Evolutionary conservation across 345 rosid species (phyloP).

Genomic region (Brassica carinata): DNA sequence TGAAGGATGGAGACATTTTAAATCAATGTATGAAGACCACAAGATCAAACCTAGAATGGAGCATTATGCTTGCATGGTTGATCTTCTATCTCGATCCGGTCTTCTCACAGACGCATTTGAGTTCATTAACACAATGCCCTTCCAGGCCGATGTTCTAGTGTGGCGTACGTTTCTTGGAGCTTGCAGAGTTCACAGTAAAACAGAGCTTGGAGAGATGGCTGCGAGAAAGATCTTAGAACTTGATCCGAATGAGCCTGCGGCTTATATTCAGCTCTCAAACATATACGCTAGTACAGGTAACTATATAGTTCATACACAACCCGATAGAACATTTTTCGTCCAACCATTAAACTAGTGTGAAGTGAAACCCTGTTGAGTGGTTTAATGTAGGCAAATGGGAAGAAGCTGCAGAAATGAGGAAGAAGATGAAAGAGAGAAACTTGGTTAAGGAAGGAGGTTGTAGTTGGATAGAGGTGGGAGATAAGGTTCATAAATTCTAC

Average conservation of each 20-base stretch:
- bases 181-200: constrained; percentile 59
- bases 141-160: constrained; percentile 51
- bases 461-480: constrained; percentile 76
- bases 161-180: constrained; percentile 84
- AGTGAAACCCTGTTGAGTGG: background rate
- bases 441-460: constrained; percentile 77
- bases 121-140: constrained; percentile 62
- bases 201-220: constrained; percentile 58
- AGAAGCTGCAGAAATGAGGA: constrained; percentile 54
- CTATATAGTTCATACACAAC: too few species aligned
- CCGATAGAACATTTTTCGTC: too few species aligned
- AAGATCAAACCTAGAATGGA: constrained; percentile 68
- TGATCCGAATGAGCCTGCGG: constrained; percentile 66
- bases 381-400: constrained; percentile 57
- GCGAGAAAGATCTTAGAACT: constrained; percentile 67
- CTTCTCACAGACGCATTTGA: constrained; percentile 57
- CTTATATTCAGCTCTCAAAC: constrained; percentile 68
- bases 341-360: background rate
- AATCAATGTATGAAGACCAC: constrained; percentile 59
- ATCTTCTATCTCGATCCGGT: constrained; percentile 67
- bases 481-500: constrained; percentile 63
- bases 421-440: constrained; percentile 59
- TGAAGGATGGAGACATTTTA: constrained; percentile 63
- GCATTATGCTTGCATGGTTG: constrained; percentile 85
- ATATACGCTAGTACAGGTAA: constrained; percentile 59